phyloP scores from a whole-genome alignment of 1,284 basidiomycete species.

The Tilletiaria anomala region DNA sequence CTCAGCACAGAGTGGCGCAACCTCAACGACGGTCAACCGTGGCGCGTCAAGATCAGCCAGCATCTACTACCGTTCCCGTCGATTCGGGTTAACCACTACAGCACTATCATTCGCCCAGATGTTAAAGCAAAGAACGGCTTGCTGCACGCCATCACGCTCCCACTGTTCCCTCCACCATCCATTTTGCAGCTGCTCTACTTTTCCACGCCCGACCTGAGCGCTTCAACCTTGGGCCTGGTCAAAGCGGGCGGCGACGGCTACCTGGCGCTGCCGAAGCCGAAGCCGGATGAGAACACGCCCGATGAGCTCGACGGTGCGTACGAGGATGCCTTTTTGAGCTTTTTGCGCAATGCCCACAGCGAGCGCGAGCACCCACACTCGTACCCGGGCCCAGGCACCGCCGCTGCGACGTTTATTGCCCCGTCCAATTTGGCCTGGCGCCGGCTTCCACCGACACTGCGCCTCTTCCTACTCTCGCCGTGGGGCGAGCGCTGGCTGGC shows the following conservation, averaged over 20 bases:
- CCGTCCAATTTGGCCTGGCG: constrained; percentile 55
- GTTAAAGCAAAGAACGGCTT: constrained; percentile 50
- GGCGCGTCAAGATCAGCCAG: too few relatives aligned
- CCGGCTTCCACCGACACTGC: constrained; percentile 48
- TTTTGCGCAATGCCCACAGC: constrained; percentile 35
- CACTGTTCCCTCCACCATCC: constrained; percentile 52
- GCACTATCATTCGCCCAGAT: constrained; percentile 44
- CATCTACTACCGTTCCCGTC: too few relatives aligned
- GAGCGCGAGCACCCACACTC: constrained; percentile 41
- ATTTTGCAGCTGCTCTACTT: constrained; percentile 51
- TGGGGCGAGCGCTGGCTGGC: constrained; percentile 49
- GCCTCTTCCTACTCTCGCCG: constrained; percentile 55
- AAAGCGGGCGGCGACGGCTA: constrained; percentile 10
- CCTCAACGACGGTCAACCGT: constrained; percentile 44
- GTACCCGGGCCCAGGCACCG: constrained; percentile 44
- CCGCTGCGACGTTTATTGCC: constrained; percentile 52
- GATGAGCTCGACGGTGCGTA: background rate
- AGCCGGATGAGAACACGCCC: too few relatives aligned
- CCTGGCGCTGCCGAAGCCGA: constrained; percentile 5
- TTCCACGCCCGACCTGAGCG: constrained; percentile 47
- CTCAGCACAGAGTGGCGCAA: constrained; percentile 43
- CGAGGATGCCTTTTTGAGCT: background rate
- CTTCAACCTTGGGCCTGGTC: constrained; percentile 40
- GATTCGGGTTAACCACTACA: too few relatives aligned
- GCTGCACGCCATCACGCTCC: constrained; percentile 51